Conservation (phyloP, 129 eudicot species). For the Chrysanthemum lavandulifolium region DNA sequence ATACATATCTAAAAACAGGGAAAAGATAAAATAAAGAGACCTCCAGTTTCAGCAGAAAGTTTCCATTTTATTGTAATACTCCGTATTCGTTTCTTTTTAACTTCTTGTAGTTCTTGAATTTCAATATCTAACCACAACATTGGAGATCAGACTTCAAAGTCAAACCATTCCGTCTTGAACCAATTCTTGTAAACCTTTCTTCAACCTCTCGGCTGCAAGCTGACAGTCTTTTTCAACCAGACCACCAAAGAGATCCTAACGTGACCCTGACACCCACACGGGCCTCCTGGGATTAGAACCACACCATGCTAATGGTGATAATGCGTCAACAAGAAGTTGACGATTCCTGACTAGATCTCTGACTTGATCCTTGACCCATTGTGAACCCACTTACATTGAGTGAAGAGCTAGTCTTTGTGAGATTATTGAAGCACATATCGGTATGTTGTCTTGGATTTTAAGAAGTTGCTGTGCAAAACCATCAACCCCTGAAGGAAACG, state of each 20-base stretch:
- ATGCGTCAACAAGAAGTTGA: constrained; percentile 58
- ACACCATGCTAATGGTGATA: constrained; percentile 72
- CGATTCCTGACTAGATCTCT: constrained; percentile 73
- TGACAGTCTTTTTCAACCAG: constrained; percentile 61
- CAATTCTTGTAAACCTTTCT: constrained; percentile 76
- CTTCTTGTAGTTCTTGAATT: constrained; percentile 12
- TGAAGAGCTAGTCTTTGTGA: constrained; percentile 76
- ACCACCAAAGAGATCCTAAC: constrained; percentile 94
- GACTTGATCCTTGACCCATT: constrained; percentile 84
- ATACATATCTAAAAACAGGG: not conserved
- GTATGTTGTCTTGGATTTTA: constrained; percentile 97
- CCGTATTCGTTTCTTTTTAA: constrained; percentile 4
- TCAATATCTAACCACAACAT: constrained; percentile 7
- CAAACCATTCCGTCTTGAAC: constrained; percentile 74
- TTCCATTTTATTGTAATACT: constrained; percentile 26
- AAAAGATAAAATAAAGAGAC: not conserved
- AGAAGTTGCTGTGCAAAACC: constrained; percentile 72
- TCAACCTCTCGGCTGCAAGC: constrained; percentile 76
- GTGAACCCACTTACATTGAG: constrained; percentile 75
- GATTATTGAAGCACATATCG: constrained; percentile 94
- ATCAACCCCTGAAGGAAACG: constrained; percentile 84
- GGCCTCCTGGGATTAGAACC: constrained; percentile 66
- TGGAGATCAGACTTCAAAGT: constrained; percentile 32
- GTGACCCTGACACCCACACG: constrained; percentile 82
- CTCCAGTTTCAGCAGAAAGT: constrained; percentile 2